Conservation (phyloP, 1,284 basidiomycete genomes). For the Porodaedalea pini region DNA sequence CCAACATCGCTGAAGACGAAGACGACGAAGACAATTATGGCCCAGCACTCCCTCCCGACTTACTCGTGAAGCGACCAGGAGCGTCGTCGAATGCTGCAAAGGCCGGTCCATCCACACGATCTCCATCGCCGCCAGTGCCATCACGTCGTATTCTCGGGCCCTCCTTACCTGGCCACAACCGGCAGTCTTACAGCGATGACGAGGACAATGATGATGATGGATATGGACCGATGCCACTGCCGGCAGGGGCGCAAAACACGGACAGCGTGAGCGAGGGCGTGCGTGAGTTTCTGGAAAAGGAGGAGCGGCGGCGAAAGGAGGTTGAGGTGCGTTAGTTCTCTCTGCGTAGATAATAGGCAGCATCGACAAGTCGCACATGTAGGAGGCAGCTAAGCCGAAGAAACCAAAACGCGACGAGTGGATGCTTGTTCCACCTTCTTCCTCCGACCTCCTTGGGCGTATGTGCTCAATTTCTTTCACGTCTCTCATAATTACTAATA, state of each 20-base stretch:
- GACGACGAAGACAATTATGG: conserved; percentile 59
- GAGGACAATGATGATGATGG: conserved; percentile 68
- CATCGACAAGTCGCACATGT: conserved; percentile 10
- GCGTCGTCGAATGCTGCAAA: conserved; percentile 30
- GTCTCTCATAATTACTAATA: not conserved
- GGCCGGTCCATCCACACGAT: conserved; percentile 25
- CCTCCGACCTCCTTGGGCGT: conserved; percentile 74
- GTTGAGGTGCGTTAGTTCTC: conserved; percentile 46
- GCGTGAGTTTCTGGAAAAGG: conserved; percentile 74
- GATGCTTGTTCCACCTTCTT: conserved; percentile 90
- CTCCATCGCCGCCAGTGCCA: conserved; percentile 12
- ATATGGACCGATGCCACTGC: conserved; percentile 72
- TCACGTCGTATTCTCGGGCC: conserved; percentile 36
- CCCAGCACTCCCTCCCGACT: conserved; percentile 63
- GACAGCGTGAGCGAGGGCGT: conserved; percentile 55
- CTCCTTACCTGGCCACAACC: conserved; percentile 32
- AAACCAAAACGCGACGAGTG: conserved; percentile 82
- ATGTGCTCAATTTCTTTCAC: conserved; percentile 31
- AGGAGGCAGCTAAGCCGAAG: conserved; percentile 74
- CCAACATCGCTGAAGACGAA: conserved; percentile 36
- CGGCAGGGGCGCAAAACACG: conserved; percentile 34
- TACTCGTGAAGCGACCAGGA: conserved; percentile 36
- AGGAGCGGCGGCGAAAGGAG: conserved; percentile 67
- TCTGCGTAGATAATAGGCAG: not conserved
- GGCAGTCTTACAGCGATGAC: conserved; percentile 28